Base-by-base conservation (phyloP, 2,329 filamentous ascomycete species). In the Furcasterigmium furcatum region DNA sequence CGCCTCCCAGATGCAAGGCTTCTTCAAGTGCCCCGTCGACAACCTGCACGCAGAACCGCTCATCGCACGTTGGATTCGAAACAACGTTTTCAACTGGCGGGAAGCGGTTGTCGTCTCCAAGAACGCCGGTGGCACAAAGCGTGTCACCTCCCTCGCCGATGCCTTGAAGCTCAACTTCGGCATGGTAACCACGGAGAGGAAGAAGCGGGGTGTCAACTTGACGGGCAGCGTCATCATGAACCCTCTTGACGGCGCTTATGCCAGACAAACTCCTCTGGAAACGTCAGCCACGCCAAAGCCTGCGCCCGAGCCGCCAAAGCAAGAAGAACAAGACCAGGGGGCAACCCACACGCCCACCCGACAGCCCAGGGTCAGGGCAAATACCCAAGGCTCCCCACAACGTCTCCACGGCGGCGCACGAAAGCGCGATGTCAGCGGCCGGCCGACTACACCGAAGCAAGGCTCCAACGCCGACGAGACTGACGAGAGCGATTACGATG, bases 1-100 rank as follows among this genome's bases (percentile, higher is more conserved):
- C 71, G 88, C 88, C 44, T 91, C 88, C n/a, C 94, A 97, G 72
- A 97, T 97, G 90, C 94, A 99, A 71, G 94, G 94, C 47, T 99
- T 99, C 73, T 99, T 99, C 78, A 88, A 88, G 61, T 96, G 92
- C 57, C 94, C 94, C 0, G 92, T 99, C 49, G 94, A 99, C 68
- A 97, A 99, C 62, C 84, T 99, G 44, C 90, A 96, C 58, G 94
- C 94, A 43, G 94, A 99, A 66, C 92, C 94, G 14, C 79, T 97
- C 52, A 90, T 99, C 59, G 91, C 92, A 44, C 87, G 90, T 57
- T 99, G 94, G 94, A 95, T 99, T 58, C 85, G 87, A 49, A 82
- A 86, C 64, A 94, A 96, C 61, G 86, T 99, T 32, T 76, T 82
- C 13, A 82, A 87, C 53, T 99, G 94, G 94, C 82, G 77, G 51